Base-by-base conservation (phyloP, 2,329 filamentous ascomycete genomes). In the Cercospora sp. region DNA sequence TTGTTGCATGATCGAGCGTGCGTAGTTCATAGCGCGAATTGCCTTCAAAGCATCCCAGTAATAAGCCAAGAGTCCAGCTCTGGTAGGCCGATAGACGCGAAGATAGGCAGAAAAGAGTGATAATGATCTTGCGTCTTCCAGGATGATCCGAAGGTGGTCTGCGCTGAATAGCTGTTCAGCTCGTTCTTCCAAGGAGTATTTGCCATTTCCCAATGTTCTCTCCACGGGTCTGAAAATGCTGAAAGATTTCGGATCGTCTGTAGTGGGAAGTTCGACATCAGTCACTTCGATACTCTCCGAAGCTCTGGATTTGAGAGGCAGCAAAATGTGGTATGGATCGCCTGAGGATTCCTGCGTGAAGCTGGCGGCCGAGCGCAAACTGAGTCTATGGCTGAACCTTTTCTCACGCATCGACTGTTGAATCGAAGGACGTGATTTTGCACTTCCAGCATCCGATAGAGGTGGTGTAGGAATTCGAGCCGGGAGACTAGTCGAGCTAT, bases 1-100 rank as follows among this genome's bases (percentile, higher is more conserved):
- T 0, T 87, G 84, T 67, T 86, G 84, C 1, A 88, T 84, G 36
- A 92, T 83, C 0, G 89, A 86, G 75, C 93, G 91, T 16, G 89
- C 86, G 73, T 92, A 93, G 31, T 85, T 83, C 64, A 93, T 87
- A 1, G 90, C 90, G 72, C 87, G 86, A 9, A 91, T 79, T 0
- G 90, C 90, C 75, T 93, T 93, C 12, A 36, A 12, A 1, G 69
- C 67, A 33, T 68, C 64, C 69, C 69, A 71, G 51, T 69, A 71
- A 40, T 64, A 71, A 1, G 33, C 28, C 23, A 71, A 59, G 16
- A 71, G 33, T 12, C 60, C 48, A 13, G 66, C 20, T 63, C 69
- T 66, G 61, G 64, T 66, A 0, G 69, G 69, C 40, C 69, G 63
- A 12, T 65, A 68, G 8, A 59, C 58, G 26, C 57, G 61, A 7